Base-by-base conservation (phyloP, 2,329 filamentous ascomycete species). In the Fusarium armeniacum region DNA sequence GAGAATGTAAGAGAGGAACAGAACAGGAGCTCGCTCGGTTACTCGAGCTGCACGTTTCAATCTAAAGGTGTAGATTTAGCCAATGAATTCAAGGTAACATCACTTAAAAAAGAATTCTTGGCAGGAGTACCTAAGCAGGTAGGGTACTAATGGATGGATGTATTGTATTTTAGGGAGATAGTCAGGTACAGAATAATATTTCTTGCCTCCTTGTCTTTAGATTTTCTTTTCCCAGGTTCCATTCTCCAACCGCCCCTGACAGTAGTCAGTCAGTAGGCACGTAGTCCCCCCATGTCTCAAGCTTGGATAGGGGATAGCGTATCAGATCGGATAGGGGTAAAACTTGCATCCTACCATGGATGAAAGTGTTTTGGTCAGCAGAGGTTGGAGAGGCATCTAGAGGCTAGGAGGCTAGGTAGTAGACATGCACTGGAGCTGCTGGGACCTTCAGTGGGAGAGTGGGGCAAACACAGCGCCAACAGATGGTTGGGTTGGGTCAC, bases 251-350 rank as follows among this genome's bases (percentile, higher is more conserved):
- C 56, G 61, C 65, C 71, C 71, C 70, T 73, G 69, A 55, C 69
- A 65, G 59, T 69, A 52, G 49, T 50, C 38, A 20, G 36, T 36
- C 28, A 18, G 6, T 26, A 44, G 41, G 41, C 24, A 18, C 5
- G n/a, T 22, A 40, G 36, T 40, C 24, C 49, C 49, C 49, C 55
- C 61, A 55, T 55, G 65, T 71, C 66, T 65, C 47, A 62, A 62
- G 58, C 59, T 62, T 64, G 56, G 56, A 70, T 69, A 73, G 68
- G 70, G 69, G 72, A 65, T 69, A 60, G 50, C 59, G 69, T 55
- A 68, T 55, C 63, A 65, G 65, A 71, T 71, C 62, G 60, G 64
- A 71, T 71, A 69, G 68, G 67, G 64, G 68, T 71, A 71, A 40
- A 40, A 40, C 60, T 64, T 46, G 59, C 51, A 62, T 30, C 18